phyloP scores from a whole-genome alignment of 2,329 filamentous ascomycete genomes.

The Trichoderma atroviride region DNA sequence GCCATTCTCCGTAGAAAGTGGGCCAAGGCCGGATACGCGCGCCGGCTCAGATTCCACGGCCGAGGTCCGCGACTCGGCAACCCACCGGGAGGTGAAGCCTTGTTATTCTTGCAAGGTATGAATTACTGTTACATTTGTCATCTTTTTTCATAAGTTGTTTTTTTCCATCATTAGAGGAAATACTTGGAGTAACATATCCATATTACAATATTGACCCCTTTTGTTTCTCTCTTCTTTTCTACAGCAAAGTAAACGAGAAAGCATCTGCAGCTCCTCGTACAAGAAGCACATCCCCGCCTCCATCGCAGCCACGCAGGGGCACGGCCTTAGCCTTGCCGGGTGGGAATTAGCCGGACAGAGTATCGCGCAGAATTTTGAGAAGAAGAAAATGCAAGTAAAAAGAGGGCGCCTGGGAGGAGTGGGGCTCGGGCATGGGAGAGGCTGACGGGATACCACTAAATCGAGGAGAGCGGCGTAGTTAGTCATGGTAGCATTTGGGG shows the following conservation, averaged over 20 bases:
- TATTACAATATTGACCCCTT: too few relatives aligned
- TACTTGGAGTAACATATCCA: background rate
- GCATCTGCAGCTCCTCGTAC: background rate
- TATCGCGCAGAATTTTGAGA: background rate
- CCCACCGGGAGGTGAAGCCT: background rate
- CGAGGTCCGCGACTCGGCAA: conserved; percentile 14
- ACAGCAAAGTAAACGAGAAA: background rate
- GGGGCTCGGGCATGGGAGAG: background rate
- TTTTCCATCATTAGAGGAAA: background rate
- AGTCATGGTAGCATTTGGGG: conserved; percentile 4
- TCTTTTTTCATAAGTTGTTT: background rate
- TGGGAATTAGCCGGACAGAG: conserved; percentile 18
- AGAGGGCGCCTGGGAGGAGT: background rate
- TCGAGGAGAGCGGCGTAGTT: background rate
- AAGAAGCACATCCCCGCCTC: background rate
- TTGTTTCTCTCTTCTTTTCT: background rate
- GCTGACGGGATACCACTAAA: conserved; percentile 1
- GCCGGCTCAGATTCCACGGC: conserved; percentile 13
- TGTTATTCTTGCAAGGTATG: background rate
- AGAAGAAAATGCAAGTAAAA: background rate
- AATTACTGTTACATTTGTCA: background rate
- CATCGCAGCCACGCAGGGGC: conserved; percentile 10
- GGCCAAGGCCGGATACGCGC: background rate
- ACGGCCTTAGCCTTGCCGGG: background rate
- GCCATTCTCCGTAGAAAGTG: conserved; percentile 16